Evolutionary conservation across 2,329 filamentous ascomycete genomes (phyloP).

Genomic region (Metarhizium album): DNA sequence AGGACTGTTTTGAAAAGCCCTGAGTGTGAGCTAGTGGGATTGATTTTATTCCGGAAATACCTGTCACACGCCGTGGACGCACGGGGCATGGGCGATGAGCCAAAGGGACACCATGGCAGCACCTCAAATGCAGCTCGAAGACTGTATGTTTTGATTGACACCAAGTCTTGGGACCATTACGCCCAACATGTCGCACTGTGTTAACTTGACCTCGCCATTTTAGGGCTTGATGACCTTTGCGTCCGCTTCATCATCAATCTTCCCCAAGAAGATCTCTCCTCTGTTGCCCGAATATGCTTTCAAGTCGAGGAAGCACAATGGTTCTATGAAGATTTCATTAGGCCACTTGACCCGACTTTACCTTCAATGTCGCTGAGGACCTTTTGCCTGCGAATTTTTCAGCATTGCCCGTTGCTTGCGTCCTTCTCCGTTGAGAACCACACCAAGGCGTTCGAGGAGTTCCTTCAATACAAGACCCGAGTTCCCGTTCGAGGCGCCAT

Average conservation of each 20-base stretch:
- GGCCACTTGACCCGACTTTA: slow-evolving; percentile 72
- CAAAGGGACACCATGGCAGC: slow-evolving; percentile 53
- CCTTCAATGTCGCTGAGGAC: slow-evolving; percentile 75
- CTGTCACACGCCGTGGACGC: not conserved
- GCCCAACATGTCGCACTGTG: slow-evolving; percentile 1
- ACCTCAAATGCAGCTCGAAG: slow-evolving; percentile 76
- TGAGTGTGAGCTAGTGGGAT: no score
- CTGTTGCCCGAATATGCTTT: slow-evolving; percentile 91
- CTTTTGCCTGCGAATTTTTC: slow-evolving; percentile 85
- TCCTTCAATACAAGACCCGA: slow-evolving; percentile 86
- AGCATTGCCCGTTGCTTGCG: slow-evolving; percentile 83
- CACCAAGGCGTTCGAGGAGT: slow-evolving; percentile 77
- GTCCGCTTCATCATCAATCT: slow-evolving; percentile 98
- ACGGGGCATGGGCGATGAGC: slow-evolving; percentile 16
- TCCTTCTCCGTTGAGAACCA: slow-evolving; percentile 69
- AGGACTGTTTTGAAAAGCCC: slow-evolving; percentile 21
- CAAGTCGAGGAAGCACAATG: slow-evolving; percentile 99
- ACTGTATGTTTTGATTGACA: slow-evolving; percentile 50
- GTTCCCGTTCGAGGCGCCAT: slow-evolving; percentile 93
- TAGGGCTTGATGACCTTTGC: slow-evolving; percentile 94
- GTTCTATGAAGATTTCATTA: slow-evolving; percentile 99
- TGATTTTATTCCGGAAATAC: no score
- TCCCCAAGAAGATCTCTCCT: slow-evolving; percentile 79
- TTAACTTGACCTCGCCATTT: slow-evolving; percentile 12
- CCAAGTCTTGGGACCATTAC: not conserved